Conservation (phyloP, 805 yeast species). For the Diddensiella transvaalensis region DNA sequence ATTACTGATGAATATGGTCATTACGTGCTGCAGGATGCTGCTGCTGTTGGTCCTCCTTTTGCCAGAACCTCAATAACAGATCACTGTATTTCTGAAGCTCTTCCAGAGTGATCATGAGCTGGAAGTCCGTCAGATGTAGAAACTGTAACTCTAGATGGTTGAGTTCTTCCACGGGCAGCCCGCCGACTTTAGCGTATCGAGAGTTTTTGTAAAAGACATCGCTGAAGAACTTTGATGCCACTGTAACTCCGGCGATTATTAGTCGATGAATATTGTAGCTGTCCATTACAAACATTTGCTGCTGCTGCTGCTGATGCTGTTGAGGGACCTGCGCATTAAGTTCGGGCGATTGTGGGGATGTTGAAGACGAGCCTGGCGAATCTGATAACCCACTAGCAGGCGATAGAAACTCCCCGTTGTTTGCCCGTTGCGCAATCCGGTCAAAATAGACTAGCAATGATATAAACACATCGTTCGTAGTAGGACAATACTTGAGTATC, state of each 20-base stretch:
- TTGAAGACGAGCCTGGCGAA: slow-evolving; percentile 3
- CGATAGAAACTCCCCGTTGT: slow-evolving; percentile 30
- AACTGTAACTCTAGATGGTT: slow-evolving; percentile 91
- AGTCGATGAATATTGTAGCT: slow-evolving; percentile 92
- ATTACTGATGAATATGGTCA: too few relatives aligned
- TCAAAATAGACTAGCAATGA: slow-evolving; percentile 91
- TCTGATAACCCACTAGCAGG: slow-evolving; percentile 6
- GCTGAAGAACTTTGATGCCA: slow-evolving; percentile 89
- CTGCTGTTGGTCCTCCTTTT: too few relatives aligned
- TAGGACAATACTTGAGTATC: slow-evolving; percentile 94
- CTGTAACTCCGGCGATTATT: slow-evolving; percentile 92
- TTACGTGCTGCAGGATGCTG: too few relatives aligned
- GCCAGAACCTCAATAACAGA: slow-evolving; percentile 79
- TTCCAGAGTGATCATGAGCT: slow-evolving; percentile 80
- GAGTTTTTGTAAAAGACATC: slow-evolving; percentile 93
- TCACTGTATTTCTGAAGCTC: slow-evolving; percentile 91
- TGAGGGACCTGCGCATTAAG: neutral
- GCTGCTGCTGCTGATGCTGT: slow-evolving; percentile 9
- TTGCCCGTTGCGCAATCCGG: slow-evolving; percentile 82
- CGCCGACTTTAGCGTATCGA: slow-evolving; percentile 91
- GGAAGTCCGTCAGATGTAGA: slow-evolving; percentile 76
- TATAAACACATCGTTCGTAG: slow-evolving; percentile 94
- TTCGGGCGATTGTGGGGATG: neutral
- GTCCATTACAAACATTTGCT: slow-evolving; percentile 87
- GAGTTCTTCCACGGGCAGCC: slow-evolving; percentile 86